Percentiles rank a stretch among this genome's conserved stretches.
Evolutionary conservation across 192 early-diverging fungal species (phyloP).

Genomic region (Backusella luteola): DNA sequence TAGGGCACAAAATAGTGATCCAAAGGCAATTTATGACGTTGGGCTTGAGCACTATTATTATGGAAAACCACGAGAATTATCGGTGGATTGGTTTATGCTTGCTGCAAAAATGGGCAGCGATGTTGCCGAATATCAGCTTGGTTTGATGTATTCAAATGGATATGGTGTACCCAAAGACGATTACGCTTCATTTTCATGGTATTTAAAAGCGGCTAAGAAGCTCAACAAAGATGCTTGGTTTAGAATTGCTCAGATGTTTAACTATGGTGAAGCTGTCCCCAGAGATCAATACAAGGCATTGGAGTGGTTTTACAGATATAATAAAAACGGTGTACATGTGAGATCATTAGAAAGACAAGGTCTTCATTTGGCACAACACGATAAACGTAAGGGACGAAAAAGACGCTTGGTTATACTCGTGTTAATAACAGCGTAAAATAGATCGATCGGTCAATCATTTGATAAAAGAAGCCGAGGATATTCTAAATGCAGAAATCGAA

Average conservation of each 20-base stretch:
- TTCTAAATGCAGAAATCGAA: not conserved
- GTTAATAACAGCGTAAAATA: not conserved
- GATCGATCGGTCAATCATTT: not conserved
- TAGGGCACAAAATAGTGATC: not conserved
- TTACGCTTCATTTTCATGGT: not conserved
- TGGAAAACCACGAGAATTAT: not conserved
- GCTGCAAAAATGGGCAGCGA: not conserved
- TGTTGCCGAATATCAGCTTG: not conserved
- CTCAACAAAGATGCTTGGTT: not conserved
- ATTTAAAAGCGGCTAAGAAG: not conserved
- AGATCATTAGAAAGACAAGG: not conserved
- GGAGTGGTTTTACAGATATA: not conserved
- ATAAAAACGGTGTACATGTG: not conserved
- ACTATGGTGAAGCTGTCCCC: not conserved
- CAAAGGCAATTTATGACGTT: not conserved
- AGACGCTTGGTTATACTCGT: not conserved
- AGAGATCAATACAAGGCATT: not conserved
- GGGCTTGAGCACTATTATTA: not conserved
- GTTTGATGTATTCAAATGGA: not conserved
- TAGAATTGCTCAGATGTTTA: not conserved
- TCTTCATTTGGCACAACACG: not conserved
- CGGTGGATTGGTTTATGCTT: not conserved
- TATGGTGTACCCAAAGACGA: not conserved
- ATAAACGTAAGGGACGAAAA: not conserved
- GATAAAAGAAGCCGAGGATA: not conserved